These are phyloP conservation scores for Paradendryphiella salina DNA, from an alignment of 2,329 filamentous ascomycete genomes.

Conservation along the genomic window DNA sequence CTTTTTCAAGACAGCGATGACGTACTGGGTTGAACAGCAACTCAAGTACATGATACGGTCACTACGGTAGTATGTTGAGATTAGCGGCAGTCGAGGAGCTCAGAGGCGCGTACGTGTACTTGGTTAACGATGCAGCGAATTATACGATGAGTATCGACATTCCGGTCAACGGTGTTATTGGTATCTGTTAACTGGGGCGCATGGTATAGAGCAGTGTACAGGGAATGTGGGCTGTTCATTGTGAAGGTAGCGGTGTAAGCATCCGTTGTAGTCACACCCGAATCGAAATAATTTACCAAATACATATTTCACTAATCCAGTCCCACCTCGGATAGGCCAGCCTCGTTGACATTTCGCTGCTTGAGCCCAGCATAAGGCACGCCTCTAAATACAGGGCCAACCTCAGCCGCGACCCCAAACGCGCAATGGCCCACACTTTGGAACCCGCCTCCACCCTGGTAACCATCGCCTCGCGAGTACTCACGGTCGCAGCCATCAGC, in stretches of 20 bases:
- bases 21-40: conserved; percentile 56
- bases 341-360: neutral
- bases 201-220: neutral
- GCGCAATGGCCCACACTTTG: conserved; percentile 34
- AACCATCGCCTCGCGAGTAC: conserved; percentile 11
- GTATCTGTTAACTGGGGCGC: conserved; percentile 25
- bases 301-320: neutral
- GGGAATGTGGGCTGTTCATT: no score
- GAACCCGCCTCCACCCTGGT: conserved; percentile 16
- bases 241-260: neutral
- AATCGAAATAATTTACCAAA: neutral
- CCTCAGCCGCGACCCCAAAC: conserved; percentile 38
- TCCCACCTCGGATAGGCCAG: neutral
- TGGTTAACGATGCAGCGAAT: conserved; percentile 58
- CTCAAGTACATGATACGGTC: no score
- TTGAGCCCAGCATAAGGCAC: conserved; percentile 30
- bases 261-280: neutral
- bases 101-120: conserved; percentile 61
- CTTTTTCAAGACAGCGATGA: conserved; percentile 47
- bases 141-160: conserved; percentile 59
- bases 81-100: conserved; percentile 59
- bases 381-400: conserved; percentile 27
- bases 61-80: conserved; percentile 61
- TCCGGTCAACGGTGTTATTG: conserved; percentile 47
- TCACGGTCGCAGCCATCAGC: conserved; percentile 33